Percentiles rank a stretch among this genome's conserved stretches.
phyloP scores from a whole-genome alignment of 2,329 filamentous ascomycete species.

The Sclerotinia spermophila region DNA sequence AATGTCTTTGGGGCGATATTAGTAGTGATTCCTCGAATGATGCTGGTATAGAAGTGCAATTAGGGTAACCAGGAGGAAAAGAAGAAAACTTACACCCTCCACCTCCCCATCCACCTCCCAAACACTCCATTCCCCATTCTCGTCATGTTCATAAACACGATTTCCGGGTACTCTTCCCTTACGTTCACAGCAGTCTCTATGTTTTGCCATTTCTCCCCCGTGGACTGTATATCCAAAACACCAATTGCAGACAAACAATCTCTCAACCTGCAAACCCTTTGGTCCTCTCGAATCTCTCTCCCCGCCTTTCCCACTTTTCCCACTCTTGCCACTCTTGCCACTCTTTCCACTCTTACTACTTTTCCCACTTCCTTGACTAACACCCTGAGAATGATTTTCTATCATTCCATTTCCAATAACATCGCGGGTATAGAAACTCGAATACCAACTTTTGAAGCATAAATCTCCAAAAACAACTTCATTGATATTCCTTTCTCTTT shows the following conservation, averaged over 20 bases:
- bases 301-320: background rate
- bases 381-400: background rate
- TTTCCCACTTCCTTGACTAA: conserved; percentile 11
- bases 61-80: background rate
- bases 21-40: background rate
- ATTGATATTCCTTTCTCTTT: conserved; percentile 70
- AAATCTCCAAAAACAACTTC: conserved; percentile 82
- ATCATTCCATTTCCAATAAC: conserved; percentile 49
- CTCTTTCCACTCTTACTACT: background rate
- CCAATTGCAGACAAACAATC: conserved; percentile 82
- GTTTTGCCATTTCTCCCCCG: conserved; percentile 54
- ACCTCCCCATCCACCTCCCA: conserved; percentile 91
- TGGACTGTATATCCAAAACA: conserved; percentile 89
- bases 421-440: conserved; percentile 81
- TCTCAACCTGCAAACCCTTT: conserved; percentile 48
- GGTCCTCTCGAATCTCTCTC: conserved; percentile 4
- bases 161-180: conserved; percentile 56
- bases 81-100: conserved; percentile 55
- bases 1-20: conserved; percentile 56
- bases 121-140: conserved; percentile 64
- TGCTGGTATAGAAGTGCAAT: background rate
- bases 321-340: background rate
- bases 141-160: conserved; percentile 64
- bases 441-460: conserved; percentile 87
- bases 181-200: conserved; percentile 55